phyloP scores from a whole-genome alignment of 805 yeast species.

The Yamadazyma philogaea region DNA sequence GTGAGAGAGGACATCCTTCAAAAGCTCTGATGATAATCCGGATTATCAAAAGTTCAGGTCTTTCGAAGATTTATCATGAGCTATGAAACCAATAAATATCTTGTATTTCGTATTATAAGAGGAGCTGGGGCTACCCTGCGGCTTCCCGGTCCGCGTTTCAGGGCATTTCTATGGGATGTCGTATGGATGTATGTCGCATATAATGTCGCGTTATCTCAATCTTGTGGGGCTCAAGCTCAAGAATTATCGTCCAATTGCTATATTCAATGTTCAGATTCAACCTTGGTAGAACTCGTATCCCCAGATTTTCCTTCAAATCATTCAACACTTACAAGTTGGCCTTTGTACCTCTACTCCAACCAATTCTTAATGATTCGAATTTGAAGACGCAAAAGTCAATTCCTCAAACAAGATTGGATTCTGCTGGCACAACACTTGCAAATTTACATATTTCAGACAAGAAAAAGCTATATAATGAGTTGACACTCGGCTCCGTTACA shows the following conservation, averaged over 20 bases:
- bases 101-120: too few relatives aligned
- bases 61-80: too few relatives aligned
- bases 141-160: too few relatives aligned
- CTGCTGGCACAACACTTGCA: slow-evolving; percentile 24
- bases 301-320: slow-evolving; percentile 11
- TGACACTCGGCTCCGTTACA: slow-evolving; percentile 60
- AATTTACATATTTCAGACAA: slow-evolving; percentile 40
- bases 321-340: slow-evolving; percentile 10
- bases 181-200: too few relatives aligned
- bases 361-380: slow-evolving; percentile 11
- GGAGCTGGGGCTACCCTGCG: too few relatives aligned
- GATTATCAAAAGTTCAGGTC: too few relatives aligned
- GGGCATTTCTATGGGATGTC: too few relatives aligned
- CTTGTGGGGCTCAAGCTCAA: neutral
- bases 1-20: too few relatives aligned
- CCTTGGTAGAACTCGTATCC: slow-evolving; percentile 10
- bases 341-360: slow-evolving; percentile 12
- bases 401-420: neutral
- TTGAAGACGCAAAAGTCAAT: neutral
- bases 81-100: too few relatives aligned
- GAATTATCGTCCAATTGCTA: neutral
- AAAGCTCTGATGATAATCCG: too few relatives aligned
- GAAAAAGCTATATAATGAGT: slow-evolving; percentile 46
- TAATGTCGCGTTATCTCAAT: neutral
- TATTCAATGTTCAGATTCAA: slow-evolving; percentile 14